Conservation (phyloP, 1,139 yeast genomes). For the Yamadazyma blattariae region DNA sequence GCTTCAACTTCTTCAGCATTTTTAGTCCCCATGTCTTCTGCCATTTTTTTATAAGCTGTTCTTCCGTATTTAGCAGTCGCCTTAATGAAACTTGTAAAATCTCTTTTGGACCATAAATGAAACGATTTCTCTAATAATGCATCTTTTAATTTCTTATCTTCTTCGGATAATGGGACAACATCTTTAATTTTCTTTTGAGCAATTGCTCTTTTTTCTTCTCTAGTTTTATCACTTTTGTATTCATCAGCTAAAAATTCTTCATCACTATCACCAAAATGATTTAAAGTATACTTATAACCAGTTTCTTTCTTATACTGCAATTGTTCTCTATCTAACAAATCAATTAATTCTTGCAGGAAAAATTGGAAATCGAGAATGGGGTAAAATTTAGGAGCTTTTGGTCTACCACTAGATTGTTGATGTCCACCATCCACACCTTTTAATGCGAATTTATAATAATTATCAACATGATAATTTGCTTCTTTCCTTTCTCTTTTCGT, state of each 20-base stretch:
- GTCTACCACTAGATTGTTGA: slow-evolving; percentile 26
- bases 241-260: slow-evolving; percentile 59
- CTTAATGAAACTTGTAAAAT: slow-evolving; percentile 81
- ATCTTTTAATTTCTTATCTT: slow-evolving; percentile 65
- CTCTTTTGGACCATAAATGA: slow-evolving; percentile 81
- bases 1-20: slow-evolving; percentile 63
- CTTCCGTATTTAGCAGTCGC: slow-evolving; percentile 82
- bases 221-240: slow-evolving; percentile 30
- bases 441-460: slow-evolving; percentile 79
- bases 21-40: slow-evolving; percentile 67
- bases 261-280: slow-evolving; percentile 52
- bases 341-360: slow-evolving; percentile 63
- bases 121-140: slow-evolving; percentile 64
- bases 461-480: slow-evolving; percentile 82
- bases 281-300: slow-evolving; percentile 63
- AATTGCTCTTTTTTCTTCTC: slow-evolving; percentile 43
- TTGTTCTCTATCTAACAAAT: slow-evolving; percentile 74
- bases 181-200: slow-evolving; percentile 68
- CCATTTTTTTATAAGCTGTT: slow-evolving; percentile 54
- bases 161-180: slow-evolving; percentile 73
- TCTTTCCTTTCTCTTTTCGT: slow-evolving; percentile 89
- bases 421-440: slow-evolving; percentile 24
- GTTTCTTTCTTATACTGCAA: slow-evolving; percentile 70
- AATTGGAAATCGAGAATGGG: slow-evolving; percentile 87
- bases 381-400: slow-evolving; percentile 69